Base-by-base conservation (phyloP, 306 rosid species). In the Prunus dulcis region DNA sequence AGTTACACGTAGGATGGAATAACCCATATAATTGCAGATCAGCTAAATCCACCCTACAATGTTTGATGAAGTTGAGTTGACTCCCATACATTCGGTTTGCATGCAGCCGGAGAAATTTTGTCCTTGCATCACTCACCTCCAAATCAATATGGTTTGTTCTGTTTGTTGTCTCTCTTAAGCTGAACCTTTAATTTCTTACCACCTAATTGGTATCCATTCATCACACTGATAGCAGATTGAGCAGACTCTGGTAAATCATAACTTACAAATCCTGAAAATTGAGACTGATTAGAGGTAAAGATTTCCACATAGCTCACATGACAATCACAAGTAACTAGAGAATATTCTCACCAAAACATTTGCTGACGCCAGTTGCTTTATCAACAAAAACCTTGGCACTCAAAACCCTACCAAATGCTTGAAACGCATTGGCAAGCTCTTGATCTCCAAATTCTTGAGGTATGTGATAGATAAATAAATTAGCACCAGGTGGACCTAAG, bases 381-480 rank as follows among this genome's bases (percentile, higher is more conserved):
- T 96, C 99, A 19, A 96, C 97, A 84, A 89, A 96, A 78, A 96
- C 96, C 90, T 96, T 96, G 75, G 99, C 93, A 81, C 98, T 93
- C 86, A 96, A 85, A 79, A 96, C 99, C 77, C 88, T 87, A 76
- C 99, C 99, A 85, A 79, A 96, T 62, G 87, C 84, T 83, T 90
- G 98, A 87, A 96, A 96, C 62, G 98, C 93, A 78, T 64, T 82
- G 45, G 91, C 93, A 75, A 96, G 98, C 55, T 96, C 98, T 85
- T 76, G 84, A 80, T 96, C 99, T 65, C 97, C 99, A 81, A 53
- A 96, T 78, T 96, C 99, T 91, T 91, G 99, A 72, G 99, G 99
- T 88, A 96, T 91, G 89, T 96, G 99, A 85, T 92, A 96, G 81
- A 96, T 96, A 88, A 96, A 96, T 62, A 96, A 87, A 84, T 96